Conservation (phyloP, 805 yeast genomes). For the Ogataea nitratoaversa region DNA sequence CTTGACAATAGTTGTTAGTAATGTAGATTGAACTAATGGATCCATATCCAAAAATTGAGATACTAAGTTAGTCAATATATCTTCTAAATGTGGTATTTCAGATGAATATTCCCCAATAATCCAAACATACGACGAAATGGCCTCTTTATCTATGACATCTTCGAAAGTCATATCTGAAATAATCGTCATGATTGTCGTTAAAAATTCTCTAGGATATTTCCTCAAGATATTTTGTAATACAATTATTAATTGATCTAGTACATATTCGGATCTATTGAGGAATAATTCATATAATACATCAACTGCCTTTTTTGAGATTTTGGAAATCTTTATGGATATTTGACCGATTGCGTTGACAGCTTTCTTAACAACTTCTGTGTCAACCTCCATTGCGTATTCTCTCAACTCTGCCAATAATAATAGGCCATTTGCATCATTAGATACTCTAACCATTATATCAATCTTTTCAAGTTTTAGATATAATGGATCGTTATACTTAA, state of each 20-base stretch:
- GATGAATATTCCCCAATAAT: slow-evolving; percentile 66
- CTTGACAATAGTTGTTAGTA: slow-evolving; percentile 61
- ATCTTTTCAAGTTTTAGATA: slow-evolving; percentile 74
- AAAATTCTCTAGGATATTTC: slow-evolving; percentile 53
- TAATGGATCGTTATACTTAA: slow-evolving; percentile 81
- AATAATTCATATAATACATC: slow-evolving; percentile 56
- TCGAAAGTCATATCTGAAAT: slow-evolving; percentile 43
- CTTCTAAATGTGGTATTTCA: slow-evolving; percentile 50
- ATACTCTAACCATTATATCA: slow-evolving; percentile 68
- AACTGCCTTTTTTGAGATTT: slow-evolving; percentile 51
- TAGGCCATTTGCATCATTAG: slow-evolving; percentile 54
- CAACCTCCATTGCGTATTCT: slow-evolving; percentile 83
- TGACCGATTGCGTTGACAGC: slow-evolving; percentile 68
- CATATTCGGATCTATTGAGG: slow-evolving; percentile 59
- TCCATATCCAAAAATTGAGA: slow-evolving; percentile 57
- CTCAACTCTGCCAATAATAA: slow-evolving; percentile 64
- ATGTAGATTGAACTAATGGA: slow-evolving; percentile 53
- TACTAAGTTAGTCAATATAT: slow-evolving; percentile 42
- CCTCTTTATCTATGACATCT: slow-evolving; percentile 44
- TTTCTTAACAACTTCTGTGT: slow-evolving; percentile 66
- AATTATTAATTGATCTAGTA: slow-evolving; percentile 54
- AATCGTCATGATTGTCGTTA: slow-evolving; percentile 52
- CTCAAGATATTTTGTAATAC: slow-evolving; percentile 65
- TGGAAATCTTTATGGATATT: slow-evolving; percentile 60
- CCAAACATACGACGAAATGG: slow-evolving; percentile 62